Conservation (phyloP, 192 early-diverging fungal genomes). For the Phycomyces nitens region DNA sequence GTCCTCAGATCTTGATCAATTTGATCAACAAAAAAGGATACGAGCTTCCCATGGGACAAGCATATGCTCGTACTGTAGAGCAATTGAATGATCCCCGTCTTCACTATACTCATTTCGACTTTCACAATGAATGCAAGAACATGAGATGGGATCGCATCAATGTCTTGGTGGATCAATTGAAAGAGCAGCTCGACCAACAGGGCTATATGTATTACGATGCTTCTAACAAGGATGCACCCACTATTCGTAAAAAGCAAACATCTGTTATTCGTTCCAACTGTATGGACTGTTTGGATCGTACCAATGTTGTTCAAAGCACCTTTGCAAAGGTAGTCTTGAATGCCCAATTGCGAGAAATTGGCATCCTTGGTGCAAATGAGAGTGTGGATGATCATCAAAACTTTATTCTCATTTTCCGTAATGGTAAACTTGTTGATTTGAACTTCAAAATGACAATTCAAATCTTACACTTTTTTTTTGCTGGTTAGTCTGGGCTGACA, state of each 20-base stretch:
- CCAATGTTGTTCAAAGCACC: conserved; percentile 96
- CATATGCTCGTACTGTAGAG: conserved; percentile 68
- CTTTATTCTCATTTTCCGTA: conserved; percentile 77
- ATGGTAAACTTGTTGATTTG: conserved; percentile 48
- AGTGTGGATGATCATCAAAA: conserved; percentile 58
- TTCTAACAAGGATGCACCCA: conserved; percentile 27
- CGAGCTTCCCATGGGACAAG: conserved; percentile 79
- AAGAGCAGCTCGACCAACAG: conserved; percentile 54
- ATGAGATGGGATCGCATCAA: conserved; percentile 92
- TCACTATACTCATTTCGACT: conserved; percentile 92
- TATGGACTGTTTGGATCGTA: conserved; percentile 99
- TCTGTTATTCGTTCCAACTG: conserved; percentile 95
- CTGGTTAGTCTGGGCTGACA: conserved; percentile 91
- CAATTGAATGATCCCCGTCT: conserved; percentile 54
- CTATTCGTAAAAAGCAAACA: conserved; percentile 51
- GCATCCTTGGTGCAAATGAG: conserved; percentile 59
- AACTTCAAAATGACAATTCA: background rate
- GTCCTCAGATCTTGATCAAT: conserved; percentile 85
- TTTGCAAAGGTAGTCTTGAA: conserved; percentile 73
- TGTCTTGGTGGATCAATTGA: conserved; percentile 76
- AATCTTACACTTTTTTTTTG: background rate
- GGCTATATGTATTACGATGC: conserved; percentile 53
- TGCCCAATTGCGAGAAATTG: conserved; percentile 66
- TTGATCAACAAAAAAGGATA: conserved; percentile 93
- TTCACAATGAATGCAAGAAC: conserved; percentile 94